Base-by-base conservation (phyloP, 352 stramenopile species). In the Phytophthora tentaculata region DNA sequence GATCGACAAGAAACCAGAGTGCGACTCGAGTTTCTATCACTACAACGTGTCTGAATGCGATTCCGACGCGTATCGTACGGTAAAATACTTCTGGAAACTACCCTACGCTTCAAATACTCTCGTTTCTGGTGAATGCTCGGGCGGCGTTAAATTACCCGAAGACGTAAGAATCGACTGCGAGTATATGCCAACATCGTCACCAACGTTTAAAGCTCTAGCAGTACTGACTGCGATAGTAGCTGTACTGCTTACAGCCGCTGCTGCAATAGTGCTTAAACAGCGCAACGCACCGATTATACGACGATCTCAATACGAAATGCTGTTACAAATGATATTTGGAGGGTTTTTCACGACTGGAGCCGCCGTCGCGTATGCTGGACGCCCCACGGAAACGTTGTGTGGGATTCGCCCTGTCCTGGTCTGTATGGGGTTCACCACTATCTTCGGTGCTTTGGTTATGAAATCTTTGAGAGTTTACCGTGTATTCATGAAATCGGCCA, bases 401-500 rank as follows among this genome's bases (percentile, higher is more conserved):
- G 71, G 49, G 1, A 32, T 64, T 19, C 80, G 78, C 3, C 80
- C 80, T 0, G 41, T 83, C 0, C 28, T 84, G 3, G 17, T 80
- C 2, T 85, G 61, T 0, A 37, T 83, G 9, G 77, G 73, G 5
- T 85, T 84, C 62, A 83, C 80, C 3, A 69, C 74, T 14, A 74
- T 82, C 4, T 88, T 86, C 43, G 76, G 75, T 5, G 41, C 80
- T 14, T 56, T 88, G 4, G 35, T 85, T 14, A 72, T 83, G 6
- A 88, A 88, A 43, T 86, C 75, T 0, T 51, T 88, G 8, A 76
- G 82, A 0, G 82, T 90, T 0, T 90, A 90, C 58, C 74, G 80
- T 5, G 69, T 90, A 2, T 89, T 90, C 67, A 63, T 84, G 60
- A 44, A 47, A 13, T 72, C 65, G 3, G 57, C 73, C 6, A 73